Conservation (phyloP, 2,329 filamentous ascomycete species). For the Myriosclerotinia scirpicola region DNA sequence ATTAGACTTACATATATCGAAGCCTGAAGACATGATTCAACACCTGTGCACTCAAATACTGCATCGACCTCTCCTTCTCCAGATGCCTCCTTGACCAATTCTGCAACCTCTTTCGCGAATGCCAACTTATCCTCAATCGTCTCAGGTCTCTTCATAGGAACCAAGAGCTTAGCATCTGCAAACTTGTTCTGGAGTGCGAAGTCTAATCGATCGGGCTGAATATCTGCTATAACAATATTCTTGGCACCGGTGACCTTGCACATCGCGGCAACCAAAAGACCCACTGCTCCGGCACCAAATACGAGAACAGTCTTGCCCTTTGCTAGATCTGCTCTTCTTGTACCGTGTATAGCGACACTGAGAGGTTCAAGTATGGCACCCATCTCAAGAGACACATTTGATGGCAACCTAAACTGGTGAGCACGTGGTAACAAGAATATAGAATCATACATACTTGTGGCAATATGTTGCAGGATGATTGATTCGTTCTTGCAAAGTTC, state of each 20-base stretch:
- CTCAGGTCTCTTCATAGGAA: conserved; percentile 39
- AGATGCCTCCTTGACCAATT: conserved; percentile 56
- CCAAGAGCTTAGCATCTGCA: conserved; percentile 38
- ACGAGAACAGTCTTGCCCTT: conserved; percentile 83
- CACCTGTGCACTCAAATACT: conserved; percentile 62
- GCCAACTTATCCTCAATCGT: conserved; percentile 39
- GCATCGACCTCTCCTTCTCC: conserved; percentile 58
- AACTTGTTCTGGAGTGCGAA: conserved; percentile 59
- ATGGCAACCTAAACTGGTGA: conserved; percentile 42
- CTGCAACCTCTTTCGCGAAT: conserved; percentile 42
- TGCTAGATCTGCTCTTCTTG: conserved; percentile 75
- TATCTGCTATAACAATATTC: conserved; percentile 90
- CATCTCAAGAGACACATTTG: conserved; percentile 83
- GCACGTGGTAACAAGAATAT: neutral
- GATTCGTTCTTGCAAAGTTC: conserved; percentile 48
- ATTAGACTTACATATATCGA: conserved; percentile 58
- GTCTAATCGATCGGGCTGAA: conserved; percentile 79
- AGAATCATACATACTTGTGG: conserved; percentile 60
- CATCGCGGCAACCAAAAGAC: conserved; percentile 52
- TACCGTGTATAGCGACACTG: conserved; percentile 82
- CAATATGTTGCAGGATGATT: conserved; percentile 96
- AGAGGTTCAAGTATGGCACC: conserved; percentile 90
- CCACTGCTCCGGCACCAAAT: conserved; percentile 92
- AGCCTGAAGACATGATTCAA: conserved; percentile 56
- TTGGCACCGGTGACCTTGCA: conserved; percentile 73